These are phyloP conservation scores for Phaeosphaeriaceae sp. DNA, from an alignment of 2,329 filamentous ascomycete genomes.

Conservation along the genomic window DNA sequence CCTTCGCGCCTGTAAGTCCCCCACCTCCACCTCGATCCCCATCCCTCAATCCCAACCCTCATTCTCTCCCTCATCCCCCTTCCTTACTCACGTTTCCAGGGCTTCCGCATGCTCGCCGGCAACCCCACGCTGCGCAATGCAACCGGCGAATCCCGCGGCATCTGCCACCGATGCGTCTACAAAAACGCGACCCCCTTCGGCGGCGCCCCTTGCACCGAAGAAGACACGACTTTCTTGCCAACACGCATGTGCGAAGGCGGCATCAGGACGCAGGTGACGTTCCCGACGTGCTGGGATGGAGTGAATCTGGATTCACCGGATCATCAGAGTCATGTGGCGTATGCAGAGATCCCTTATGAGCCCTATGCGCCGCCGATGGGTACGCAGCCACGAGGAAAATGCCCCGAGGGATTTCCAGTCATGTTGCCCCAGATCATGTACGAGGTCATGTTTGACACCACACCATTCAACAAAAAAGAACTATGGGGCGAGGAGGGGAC, in stretches of 20 bases:
- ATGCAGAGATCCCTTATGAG: conserved; percentile 40
- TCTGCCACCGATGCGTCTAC: conserved; percentile 43
- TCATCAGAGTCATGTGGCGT: conserved; percentile 62
- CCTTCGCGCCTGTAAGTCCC: conserved; percentile 35
- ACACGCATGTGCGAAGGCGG: conserved; percentile 53
- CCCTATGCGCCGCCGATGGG: not conserved
- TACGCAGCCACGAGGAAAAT: conserved; percentile 43
- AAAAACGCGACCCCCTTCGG: conserved; percentile 33
- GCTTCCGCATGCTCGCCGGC: conserved; percentile 59
- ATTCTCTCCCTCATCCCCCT: too few relatives aligned
- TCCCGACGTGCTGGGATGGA: conserved; percentile 62
- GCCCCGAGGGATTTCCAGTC: conserved; percentile 53
- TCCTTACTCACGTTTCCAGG: too few relatives aligned
- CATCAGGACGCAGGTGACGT: conserved; percentile 55
- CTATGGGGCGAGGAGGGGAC: conserved; percentile 35
- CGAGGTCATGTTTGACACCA: conserved; percentile 57
- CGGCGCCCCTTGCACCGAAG: conserved; percentile 50
- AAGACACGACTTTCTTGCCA: conserved; percentile 48
- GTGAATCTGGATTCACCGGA: conserved; percentile 60
- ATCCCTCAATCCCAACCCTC: not conserved
- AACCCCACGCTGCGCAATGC: conserved; percentile 43
- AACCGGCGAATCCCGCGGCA: conserved; percentile 38
- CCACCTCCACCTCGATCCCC: not conserved
- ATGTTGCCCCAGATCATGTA: conserved; percentile 57
- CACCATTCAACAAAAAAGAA: conserved; percentile 33